Base-by-base conservation (phyloP, 768 basidiomycete species). In the Pluteus cervinus region DNA sequence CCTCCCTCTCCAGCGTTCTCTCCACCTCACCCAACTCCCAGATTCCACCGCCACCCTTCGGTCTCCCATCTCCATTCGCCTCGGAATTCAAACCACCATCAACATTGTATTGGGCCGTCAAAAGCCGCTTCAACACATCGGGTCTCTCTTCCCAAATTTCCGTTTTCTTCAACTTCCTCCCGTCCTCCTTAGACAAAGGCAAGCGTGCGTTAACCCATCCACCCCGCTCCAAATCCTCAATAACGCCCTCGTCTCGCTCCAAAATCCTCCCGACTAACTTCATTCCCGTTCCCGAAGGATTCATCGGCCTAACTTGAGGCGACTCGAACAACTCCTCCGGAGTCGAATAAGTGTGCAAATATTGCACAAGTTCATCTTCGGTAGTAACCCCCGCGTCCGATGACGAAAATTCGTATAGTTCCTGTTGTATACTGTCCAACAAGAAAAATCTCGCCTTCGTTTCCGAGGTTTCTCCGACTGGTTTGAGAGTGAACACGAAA, bases 181-280 rank as follows among this genome's bases (percentile, higher is more conserved):
- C 28, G 7, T 36, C 17, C 9, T 24, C 35, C 5, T 36, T 25
- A 16, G 8, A 11, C 24, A 36, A 25, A 10, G 15, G 11, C 16
- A 14, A 10, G 1, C 24, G 12, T 22, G 16, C 33, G 55, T 58
- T 4, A 43, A 36, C 29, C 45, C 34, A 2, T 62, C 62, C 2
- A 47, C 46, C 38, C 63, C 61, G 8, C 49, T 51, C 21, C 63
- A 39, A 28, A 60, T 61, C 18, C 54, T 48, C 24, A 22, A 64
- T 49, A 6, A 64, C 62, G 8, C 43, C 44, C 18, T 46, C 52
- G 45, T 66, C 62, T 24, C 56, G 44, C 1, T 43, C 47, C 11
- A 62, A 30, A 16, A 64, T 53, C 23, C 59, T 43, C 20, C 49
- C 23, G 7, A 61, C 40, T 3, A 48, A 51, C 14, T 44, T 44